Evolutionary conservation across 306 rosid genomes (phyloP).

Genomic region (Gastrolobium villosum): DNA sequence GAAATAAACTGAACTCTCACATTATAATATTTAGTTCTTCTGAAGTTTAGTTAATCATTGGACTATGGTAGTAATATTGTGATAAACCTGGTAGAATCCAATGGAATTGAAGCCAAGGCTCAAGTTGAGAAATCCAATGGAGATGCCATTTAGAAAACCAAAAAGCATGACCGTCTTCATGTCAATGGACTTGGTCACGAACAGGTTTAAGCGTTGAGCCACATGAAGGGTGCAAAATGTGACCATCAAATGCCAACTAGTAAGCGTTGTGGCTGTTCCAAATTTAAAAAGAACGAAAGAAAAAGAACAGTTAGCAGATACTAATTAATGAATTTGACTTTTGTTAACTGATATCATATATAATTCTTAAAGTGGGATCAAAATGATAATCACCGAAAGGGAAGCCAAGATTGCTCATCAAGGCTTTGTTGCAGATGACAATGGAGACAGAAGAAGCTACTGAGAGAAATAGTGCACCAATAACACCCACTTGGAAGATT

Average conservation of each 20-base stretch:
- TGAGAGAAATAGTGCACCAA: slow-evolving; percentile 93
- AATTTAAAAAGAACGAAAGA: background rate
- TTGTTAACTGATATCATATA: background rate
- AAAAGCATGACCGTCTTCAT: slow-evolving; percentile 85
- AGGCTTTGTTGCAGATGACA: slow-evolving; percentile 98
- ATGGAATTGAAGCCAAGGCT: slow-evolving; percentile 96
- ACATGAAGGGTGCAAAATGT: slow-evolving; percentile 93
- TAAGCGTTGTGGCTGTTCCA: slow-evolving; percentile 87
- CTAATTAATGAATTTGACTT: slow-evolving; percentile 1
- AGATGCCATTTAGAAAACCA: slow-evolving; percentile 89
- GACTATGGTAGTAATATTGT: background rate
- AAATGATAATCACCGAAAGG: slow-evolving; percentile 73
- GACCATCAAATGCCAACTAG: slow-evolving; percentile 99
- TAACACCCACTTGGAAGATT: slow-evolving; percentile 82
- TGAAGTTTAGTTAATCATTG: background rate
- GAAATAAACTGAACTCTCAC: too few species aligned
- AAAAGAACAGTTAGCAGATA: background rate
- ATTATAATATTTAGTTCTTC: background rate
- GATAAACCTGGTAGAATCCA: slow-evolving; percentile 93
- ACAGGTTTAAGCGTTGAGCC: slow-evolving; percentile 84
- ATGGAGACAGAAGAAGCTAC: slow-evolving; percentile 99
- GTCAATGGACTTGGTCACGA: slow-evolving; percentile 82
- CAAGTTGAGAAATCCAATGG: slow-evolving; percentile 95
- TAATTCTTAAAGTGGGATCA: background rate
- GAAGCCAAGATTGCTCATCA: slow-evolving; percentile 99